Evolutionary conservation across 495 filamentous ascomycete genomes (phyloP).

Genomic region (Talaromyces trachyspermus): DNA sequence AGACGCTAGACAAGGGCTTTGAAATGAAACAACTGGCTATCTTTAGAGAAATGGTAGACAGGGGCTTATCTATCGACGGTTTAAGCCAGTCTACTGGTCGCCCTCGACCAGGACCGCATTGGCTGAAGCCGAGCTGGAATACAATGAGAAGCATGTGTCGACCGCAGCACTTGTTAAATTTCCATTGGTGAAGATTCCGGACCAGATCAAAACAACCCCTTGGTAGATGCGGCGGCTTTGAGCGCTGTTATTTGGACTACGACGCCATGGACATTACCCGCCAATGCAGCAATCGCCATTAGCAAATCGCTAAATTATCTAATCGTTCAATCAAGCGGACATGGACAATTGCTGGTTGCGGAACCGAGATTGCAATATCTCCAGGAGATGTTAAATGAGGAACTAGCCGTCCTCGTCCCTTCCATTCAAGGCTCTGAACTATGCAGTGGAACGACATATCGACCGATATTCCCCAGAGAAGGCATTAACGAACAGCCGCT

Average conservation of each 20-base stretch:
- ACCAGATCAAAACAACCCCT: conserved; percentile 31
- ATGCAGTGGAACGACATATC: conserved; percentile 52
- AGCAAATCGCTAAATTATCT: conserved; percentile 64
- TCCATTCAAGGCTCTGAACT: conserved; percentile 61
- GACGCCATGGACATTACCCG: conserved; percentile 93
- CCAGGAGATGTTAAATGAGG: conserved; percentile 31
- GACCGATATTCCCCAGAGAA: conserved; percentile 52
- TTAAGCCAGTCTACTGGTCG: conserved; percentile 95
- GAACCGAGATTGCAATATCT: conserved; percentile 55
- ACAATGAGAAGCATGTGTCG: conserved; percentile 76
- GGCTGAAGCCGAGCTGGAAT: conserved; percentile 94
- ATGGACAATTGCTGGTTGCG: conserved; percentile 59
- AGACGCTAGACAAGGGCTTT: conserved; percentile 82
- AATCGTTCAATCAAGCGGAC: conserved; percentile 48
- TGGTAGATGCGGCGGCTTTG: conserved; percentile 33
- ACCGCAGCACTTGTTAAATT: conserved; percentile 78
- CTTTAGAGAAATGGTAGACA: conserved; percentile 77
- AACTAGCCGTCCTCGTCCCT: conserved; percentile 43
- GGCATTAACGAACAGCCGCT: conserved; percentile 53
- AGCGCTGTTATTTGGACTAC: conserved; percentile 93
- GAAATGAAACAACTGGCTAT: conserved; percentile 80
- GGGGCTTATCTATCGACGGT: conserved; percentile 80
- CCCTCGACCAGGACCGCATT: conserved; percentile 84
- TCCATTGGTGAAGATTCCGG: conserved; percentile 51
- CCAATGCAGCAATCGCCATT: conserved; percentile 83